These are phyloP conservation scores for Xylaria curta DNA, from an alignment of 495 filamentous ascomycete species.

Conservation along the genomic window DNA sequence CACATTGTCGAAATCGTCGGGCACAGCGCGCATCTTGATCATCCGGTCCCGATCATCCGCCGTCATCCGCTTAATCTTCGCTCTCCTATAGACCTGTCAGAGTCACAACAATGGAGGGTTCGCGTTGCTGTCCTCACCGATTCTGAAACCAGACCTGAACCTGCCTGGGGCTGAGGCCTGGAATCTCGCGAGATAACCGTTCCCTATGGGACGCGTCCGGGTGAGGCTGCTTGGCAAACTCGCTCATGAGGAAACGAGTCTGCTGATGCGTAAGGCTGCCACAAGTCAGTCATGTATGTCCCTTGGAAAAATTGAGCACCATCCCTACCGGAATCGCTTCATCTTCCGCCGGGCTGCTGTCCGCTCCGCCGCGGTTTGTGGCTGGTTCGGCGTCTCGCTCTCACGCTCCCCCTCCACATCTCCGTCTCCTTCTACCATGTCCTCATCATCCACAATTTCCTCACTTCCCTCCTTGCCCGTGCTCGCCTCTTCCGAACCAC, in stretches of 20 bases:
- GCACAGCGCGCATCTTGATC: conserved; percentile 90
- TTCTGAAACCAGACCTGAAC: conserved; percentile 99
- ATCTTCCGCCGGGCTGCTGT: conserved; percentile 88
- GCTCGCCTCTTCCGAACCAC: conserved; percentile 51
- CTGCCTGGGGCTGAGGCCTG: conserved; percentile 89
- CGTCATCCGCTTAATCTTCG: conserved; percentile 93
- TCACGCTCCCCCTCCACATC: conserved; percentile 51
- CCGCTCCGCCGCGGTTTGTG: conserved; percentile 71
- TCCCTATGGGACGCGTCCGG: conserved; percentile 94
- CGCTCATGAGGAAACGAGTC: conserved; percentile 95
- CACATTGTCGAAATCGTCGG: conserved; percentile 90
- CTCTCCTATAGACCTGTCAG: conserved; percentile 67
- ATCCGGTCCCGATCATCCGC: conserved; percentile 93
- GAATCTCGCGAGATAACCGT: conserved; percentile 87
- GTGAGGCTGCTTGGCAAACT: conserved; percentile 94
- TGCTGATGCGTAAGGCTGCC: conserved; percentile 92
- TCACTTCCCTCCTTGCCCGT: conserved; percentile 61
- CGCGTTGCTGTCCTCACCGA: conserved; percentile 53
- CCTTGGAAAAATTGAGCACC: conserved; percentile 2
- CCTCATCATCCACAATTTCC: conserved; percentile 58
- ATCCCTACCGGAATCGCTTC: conserved; percentile 87
- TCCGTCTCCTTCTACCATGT: conserved; percentile 56
- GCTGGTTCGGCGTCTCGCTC: conserved; percentile 50
- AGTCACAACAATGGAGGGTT: background rate
- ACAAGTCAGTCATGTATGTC: conserved; percentile 27